Evolutionary conservation across 805 yeast genomes (phyloP).

Genomic region (Ogataea nakhonphanomensis): DNA sequence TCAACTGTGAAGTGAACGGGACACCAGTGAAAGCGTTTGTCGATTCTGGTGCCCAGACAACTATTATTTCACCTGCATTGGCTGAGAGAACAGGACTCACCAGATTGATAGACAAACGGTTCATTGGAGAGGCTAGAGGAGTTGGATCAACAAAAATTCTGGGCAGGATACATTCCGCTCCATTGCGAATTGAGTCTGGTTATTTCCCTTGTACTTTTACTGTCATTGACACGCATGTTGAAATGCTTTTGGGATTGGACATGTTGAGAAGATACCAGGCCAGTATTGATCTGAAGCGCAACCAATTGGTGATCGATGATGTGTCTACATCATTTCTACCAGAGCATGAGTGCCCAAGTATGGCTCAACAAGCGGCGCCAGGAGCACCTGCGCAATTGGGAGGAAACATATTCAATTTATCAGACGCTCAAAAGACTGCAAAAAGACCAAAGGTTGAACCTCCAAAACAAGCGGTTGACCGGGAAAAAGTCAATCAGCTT

Average conservation of each 20-base stretch:
- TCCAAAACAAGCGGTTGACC: conserved; percentile 25
- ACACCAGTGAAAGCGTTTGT: conserved; percentile 85
- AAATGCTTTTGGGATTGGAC: conserved; percentile 83
- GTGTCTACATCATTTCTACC: conserved; percentile 68
- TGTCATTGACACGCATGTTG: conserved; percentile 68
- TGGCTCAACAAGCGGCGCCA: conserved; percentile 14
- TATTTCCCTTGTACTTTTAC: conserved; percentile 67
- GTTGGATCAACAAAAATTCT: conserved; percentile 78
- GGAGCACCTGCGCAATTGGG: conserved; percentile 29
- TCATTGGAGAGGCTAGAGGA: conserved; percentile 81
- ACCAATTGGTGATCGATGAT: conserved; percentile 67
- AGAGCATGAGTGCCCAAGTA: conserved; percentile 64
- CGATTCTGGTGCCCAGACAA: conserved; percentile 93
- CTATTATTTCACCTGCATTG: conserved; percentile 74
- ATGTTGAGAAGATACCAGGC: conserved; percentile 89
- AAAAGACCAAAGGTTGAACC: conserved; percentile 24
- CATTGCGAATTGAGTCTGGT: conserved; percentile 68
- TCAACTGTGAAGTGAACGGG: conserved; percentile 75
- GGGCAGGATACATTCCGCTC: conserved; percentile 88
- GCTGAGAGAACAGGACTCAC: conserved; percentile 71
- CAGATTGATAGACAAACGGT: conserved; percentile 74
- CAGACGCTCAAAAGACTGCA: conserved; percentile 11
- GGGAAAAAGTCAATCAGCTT: conserved; percentile 40
- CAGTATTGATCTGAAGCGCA: conserved; percentile 64
- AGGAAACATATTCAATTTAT: conserved; percentile 31